phyloP scores from a whole-genome alignment of 441 rosid genomes.

The Gossypium schwendimanii region DNA sequence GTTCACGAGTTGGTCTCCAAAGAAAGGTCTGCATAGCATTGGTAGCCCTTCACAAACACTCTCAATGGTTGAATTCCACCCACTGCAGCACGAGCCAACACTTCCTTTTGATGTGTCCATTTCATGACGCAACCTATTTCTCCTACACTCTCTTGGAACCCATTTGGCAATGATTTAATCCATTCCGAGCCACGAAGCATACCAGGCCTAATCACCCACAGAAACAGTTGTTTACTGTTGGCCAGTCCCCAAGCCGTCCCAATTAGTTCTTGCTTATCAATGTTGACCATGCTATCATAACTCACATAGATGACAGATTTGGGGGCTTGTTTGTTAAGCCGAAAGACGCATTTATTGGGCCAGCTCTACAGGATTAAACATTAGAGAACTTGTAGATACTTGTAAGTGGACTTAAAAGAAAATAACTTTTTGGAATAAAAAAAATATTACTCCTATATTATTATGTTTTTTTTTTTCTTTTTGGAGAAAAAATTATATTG shows the following conservation, averaged over 20 bases:
- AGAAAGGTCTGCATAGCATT: slow-evolving; percentile 25
- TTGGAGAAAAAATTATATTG: no score
- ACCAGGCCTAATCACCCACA: slow-evolving; percentile 28
- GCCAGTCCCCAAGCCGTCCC: slow-evolving; percentile 25
- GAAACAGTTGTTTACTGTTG: slow-evolving; percentile 18
- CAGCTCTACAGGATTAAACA: no score
- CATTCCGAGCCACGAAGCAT: slow-evolving; percentile 11
- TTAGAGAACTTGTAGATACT: no score
- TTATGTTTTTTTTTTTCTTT: no score
- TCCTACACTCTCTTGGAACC: not conserved
- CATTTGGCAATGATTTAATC: slow-evolving; percentile 11
- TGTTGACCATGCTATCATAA: slow-evolving; percentile 20
- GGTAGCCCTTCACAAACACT: slow-evolving; percentile 31
- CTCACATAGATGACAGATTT: slow-evolving; percentile 24
- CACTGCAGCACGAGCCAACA: slow-evolving; percentile 17
- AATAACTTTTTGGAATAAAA: no score
- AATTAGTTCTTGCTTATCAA: slow-evolving; percentile 17
- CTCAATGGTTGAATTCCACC: slow-evolving; percentile 37
- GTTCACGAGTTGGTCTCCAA: slow-evolving; percentile 22
- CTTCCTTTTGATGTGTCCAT: slow-evolving; percentile 25
- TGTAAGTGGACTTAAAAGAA: no score
- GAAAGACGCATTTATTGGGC: slow-evolving; percentile 10
- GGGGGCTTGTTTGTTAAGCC: slow-evolving; percentile 19
- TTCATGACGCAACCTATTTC: slow-evolving; percentile 16
- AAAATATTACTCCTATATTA: no score